These are phyloP conservation scores for Chlorophyllum brunneum DNA, from an alignment of 768 basidiomycete genomes.

Conservation along the genomic window DNA sequence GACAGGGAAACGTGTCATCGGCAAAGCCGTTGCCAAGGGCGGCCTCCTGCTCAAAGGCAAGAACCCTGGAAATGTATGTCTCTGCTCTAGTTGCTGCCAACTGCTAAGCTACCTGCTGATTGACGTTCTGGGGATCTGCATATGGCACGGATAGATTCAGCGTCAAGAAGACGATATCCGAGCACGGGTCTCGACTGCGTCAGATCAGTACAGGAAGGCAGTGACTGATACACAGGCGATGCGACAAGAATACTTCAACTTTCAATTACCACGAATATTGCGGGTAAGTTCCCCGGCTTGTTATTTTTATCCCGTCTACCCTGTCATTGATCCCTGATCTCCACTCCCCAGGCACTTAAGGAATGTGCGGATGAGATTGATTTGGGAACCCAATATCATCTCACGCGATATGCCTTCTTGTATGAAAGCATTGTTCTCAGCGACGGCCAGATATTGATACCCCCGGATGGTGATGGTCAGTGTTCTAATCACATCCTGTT, in stretches of 20 bases:
- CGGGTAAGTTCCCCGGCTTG: constrained; percentile 55
- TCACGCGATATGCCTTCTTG: constrained; percentile 91
- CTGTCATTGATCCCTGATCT: constrained; percentile 3
- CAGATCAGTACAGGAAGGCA: constrained; percentile 87
- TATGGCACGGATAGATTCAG: constrained; percentile 55
- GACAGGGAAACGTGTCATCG: constrained; percentile 77
- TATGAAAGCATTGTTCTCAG: constrained; percentile 88
- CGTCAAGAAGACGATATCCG: constrained; percentile 95
- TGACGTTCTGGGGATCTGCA: constrained; percentile 8
- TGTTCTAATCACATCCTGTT: background rate
- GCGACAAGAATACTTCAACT: constrained; percentile 97
- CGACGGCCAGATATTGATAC: constrained; percentile 81
- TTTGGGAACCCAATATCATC: constrained; percentile 95
- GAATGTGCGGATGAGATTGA: constrained; percentile 96
- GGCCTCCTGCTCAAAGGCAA: constrained; percentile 88
- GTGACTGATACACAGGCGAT: constrained; percentile 85
- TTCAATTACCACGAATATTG: constrained; percentile 90
- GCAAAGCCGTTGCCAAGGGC: constrained; percentile 90
- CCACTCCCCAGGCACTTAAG: constrained; percentile 66
- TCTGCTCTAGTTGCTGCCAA: constrained; percentile 15
- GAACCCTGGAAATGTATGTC: constrained; percentile 87
- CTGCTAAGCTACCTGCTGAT: constrained; percentile 3
- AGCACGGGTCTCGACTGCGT: constrained; percentile 75
- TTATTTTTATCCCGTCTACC: background rate
- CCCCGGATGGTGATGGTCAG: constrained; percentile 71